Conservation (phyloP, 139 green algal genomes). For the Chlorella sp. region DNA sequence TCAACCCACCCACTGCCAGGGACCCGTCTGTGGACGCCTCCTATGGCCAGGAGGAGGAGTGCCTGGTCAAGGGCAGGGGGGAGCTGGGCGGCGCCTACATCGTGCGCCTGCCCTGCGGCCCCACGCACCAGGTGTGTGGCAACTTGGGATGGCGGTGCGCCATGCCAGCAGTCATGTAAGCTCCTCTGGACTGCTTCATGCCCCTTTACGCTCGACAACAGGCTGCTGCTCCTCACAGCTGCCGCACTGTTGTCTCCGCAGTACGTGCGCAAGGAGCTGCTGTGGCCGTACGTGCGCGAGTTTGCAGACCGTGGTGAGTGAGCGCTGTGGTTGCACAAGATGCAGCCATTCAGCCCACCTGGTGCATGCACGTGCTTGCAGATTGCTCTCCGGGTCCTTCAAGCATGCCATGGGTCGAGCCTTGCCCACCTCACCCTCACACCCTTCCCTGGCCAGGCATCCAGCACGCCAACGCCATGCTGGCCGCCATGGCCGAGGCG, state of each 20-base stretch:
- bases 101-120: constrained; percentile 85
- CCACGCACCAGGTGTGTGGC: constrained; percentile 38
- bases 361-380: no score
- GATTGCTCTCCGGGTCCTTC: no score
- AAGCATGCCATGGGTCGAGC: no score
- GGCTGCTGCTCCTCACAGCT: no score
- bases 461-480: constrained; percentile 62
- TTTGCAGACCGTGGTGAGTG: constrained; percentile 81
- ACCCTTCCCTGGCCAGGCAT: constrained; percentile 33
- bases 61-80: constrained; percentile 55
- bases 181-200: no score
- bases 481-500: constrained; percentile 60
- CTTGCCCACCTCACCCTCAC: no score
- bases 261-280: constrained; percentile 89
- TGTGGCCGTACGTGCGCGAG: constrained; percentile 94
- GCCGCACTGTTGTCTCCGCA: neutral
- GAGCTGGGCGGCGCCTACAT: constrained; percentile 87
- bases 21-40: constrained; percentile 67
- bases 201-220: no score
- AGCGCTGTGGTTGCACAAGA: no score
- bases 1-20: neutral
- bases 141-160: no score
- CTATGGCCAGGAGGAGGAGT: constrained; percentile 83
- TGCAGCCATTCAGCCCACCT: no score
- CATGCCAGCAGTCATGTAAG: no score